Conservation (phyloP, 2,329 filamentous ascomycete species). For the Alternaria angustiovoidea region DNA sequence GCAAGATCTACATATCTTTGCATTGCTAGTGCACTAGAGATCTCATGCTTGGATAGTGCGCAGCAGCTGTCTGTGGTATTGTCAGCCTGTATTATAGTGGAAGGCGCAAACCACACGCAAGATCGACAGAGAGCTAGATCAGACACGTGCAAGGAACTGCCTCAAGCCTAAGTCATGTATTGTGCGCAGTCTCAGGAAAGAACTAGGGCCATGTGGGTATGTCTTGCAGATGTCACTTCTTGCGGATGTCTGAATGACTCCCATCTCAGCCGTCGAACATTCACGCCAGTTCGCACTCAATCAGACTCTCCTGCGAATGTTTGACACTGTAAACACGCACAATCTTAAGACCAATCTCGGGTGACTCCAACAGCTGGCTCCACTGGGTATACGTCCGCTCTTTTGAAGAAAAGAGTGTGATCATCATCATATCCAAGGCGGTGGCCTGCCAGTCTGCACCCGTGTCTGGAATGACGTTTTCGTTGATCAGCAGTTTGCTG, state of each 20-base stretch:
- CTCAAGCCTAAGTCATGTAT: neutral
- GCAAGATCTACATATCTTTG: neutral
- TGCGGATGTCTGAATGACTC: neutral
- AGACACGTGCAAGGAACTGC: neutral
- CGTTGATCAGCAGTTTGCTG: neutral
- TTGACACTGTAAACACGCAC: neutral
- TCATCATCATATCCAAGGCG: neutral
- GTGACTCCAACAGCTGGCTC: neutral
- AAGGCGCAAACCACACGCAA: neutral
- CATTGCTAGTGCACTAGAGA: too few species aligned
- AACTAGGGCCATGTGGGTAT: neutral
- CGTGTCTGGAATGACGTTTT: neutral
- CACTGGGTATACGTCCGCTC: neutral
- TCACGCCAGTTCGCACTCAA: neutral
- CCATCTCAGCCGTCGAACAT: neutral
- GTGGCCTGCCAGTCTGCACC: neutral
- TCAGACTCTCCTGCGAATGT: neutral
- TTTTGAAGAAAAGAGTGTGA: neutral
- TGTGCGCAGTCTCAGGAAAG: neutral
- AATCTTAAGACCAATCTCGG: neutral
- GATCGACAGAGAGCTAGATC: neutral
- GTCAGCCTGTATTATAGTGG: neutral
- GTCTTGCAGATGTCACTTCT: neutral
- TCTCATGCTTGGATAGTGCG: neutral
- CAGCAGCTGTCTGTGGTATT: neutral